Evolutionary conservation across 139 green algal species (phyloP).

Genomic region (Chlorella ohadii): DNA sequence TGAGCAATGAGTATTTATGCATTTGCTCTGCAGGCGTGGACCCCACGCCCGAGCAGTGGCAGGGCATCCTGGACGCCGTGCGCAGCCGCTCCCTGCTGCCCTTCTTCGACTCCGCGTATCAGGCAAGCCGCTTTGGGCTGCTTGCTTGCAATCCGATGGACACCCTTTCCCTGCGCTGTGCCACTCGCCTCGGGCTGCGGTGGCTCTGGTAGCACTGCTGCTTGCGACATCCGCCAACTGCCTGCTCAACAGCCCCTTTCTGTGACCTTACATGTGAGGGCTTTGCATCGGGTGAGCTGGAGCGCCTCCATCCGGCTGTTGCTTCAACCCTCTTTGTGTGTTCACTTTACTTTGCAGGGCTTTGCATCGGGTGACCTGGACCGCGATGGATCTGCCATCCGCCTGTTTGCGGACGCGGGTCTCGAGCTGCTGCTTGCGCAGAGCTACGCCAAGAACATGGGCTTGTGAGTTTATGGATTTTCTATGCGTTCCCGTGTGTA

Average conservation of each 20-base stretch:
- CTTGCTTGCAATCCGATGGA: no score
- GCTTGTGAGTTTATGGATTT: conserved; percentile 63
- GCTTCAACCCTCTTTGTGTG: no score
- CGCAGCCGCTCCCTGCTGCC: conserved; percentile 80
- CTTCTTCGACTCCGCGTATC: conserved; percentile 98
- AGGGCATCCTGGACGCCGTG: conserved; percentile 65
- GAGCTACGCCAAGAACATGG: conserved; percentile 98
- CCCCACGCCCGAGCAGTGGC: conserved; percentile 96
- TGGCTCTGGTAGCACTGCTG: no score
- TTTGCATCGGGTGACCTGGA: conserved; percentile 91
- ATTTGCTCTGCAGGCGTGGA: conserved; percentile 87
- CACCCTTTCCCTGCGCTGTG: no score
- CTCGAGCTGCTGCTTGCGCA: conserved; percentile 87
- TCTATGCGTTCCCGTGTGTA: no score
- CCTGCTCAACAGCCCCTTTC: no score
- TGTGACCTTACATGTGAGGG: no score
- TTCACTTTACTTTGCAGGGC: conserved; percentile 58
- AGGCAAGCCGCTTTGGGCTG: conserved; percentile 45
- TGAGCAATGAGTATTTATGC: no score
- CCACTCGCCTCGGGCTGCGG: no score
- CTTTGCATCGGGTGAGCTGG: neutral
- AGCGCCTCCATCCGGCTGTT: neutral
- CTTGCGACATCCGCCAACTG: no score
- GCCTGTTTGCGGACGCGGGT: conserved; percentile 90
- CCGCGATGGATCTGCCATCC: conserved; percentile 86